Evolutionary conservation across 2,329 filamentous ascomycete species (phyloP).

Genomic region (Beauveria scarabaeidicola): DNA sequence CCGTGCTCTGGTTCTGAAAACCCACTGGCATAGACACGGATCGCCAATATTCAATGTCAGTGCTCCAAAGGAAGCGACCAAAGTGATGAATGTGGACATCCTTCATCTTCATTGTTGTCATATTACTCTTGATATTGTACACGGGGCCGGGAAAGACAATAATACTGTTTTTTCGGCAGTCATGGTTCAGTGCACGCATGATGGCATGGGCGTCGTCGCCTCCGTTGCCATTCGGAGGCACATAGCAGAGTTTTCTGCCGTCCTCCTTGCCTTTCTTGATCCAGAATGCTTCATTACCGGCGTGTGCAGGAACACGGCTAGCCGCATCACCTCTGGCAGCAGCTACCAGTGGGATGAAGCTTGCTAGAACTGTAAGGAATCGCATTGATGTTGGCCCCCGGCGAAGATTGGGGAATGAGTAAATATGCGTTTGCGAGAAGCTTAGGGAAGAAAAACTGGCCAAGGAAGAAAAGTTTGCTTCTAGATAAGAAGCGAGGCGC

Average conservation of each 20-base stretch:
- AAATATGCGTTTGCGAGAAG: too few relatives aligned
- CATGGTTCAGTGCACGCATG: constrained; percentile 22
- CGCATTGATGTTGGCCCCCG: not conserved
- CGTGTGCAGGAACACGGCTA: not conserved
- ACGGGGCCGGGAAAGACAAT: constrained; percentile 24
- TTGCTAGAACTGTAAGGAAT: not conserved
- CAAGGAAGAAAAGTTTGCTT: not conserved
- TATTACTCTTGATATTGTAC: constrained; percentile 27
- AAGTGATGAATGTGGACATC: constrained; percentile 36
- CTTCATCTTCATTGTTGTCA: constrained; percentile 25
- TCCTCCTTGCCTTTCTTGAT: not conserved
- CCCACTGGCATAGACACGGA: constrained; percentile 40
- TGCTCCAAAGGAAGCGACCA: constrained; percentile 31
- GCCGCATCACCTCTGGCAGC: not conserved
- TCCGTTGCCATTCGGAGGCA: constrained; percentile 19
- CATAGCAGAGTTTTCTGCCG: constrained; percentile 17
- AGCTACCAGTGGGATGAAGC: not conserved
- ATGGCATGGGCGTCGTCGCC: constrained; percentile 26
- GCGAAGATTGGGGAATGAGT: too few relatives aligned
- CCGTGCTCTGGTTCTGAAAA: constrained; percentile 48
- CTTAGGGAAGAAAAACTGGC: too few relatives aligned
- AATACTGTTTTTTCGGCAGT: constrained; percentile 22
- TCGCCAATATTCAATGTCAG: constrained; percentile 43
- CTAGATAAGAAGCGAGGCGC: not conserved
- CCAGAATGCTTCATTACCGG: not conserved